These are phyloP conservation scores for Dalbergia cultrata DNA, from an alignment of 306 rosid genomes.

Conservation along the genomic window DNA sequence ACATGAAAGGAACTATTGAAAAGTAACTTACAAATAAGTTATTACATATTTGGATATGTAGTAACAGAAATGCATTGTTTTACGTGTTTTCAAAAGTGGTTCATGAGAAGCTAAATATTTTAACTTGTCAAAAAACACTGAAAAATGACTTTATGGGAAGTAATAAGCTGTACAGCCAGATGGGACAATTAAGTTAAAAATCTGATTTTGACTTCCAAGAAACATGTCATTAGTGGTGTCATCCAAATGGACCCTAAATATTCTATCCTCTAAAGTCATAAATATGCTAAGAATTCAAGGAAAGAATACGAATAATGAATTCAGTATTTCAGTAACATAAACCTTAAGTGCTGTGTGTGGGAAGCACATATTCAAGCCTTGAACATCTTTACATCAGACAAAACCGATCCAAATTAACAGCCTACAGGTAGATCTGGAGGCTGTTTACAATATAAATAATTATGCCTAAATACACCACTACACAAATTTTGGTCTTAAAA, in stretches of 20 bases:
- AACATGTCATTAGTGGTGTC: too few relatives aligned
- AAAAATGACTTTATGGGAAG: too few relatives aligned
- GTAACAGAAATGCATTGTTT: too few relatives aligned
- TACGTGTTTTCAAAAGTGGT: too few relatives aligned
- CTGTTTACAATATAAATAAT: constrained; percentile 7
- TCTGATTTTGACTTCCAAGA: too few relatives aligned
- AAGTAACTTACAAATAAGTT: too few relatives aligned
- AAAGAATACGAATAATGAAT: background rate
- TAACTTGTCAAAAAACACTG: too few relatives aligned
- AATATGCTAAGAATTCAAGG: constrained; percentile 16
- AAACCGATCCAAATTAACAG: constrained; percentile 20
- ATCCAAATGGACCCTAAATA: background rate
- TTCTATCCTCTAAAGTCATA: constrained; percentile 7
- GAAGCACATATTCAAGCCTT: constrained; percentile 21
- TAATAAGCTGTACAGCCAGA: too few relatives aligned
- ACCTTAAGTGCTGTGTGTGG: background rate
- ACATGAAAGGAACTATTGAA: too few relatives aligned
- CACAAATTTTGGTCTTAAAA: constrained; percentile 6
- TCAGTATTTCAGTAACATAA: constrained; percentile 15
- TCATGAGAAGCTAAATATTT: too few relatives aligned
- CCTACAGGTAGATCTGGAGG: background rate
- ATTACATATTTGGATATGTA: too few relatives aligned
- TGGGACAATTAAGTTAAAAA: too few relatives aligned
- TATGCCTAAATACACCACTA: constrained; percentile 11
- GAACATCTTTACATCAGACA: constrained; percentile 32